Evolutionary conservation across 2,329 filamentous ascomycete species (phyloP), one percentile per base, ranked within the genome.

Genomic region (Tricladium varicosporioides): DNA sequence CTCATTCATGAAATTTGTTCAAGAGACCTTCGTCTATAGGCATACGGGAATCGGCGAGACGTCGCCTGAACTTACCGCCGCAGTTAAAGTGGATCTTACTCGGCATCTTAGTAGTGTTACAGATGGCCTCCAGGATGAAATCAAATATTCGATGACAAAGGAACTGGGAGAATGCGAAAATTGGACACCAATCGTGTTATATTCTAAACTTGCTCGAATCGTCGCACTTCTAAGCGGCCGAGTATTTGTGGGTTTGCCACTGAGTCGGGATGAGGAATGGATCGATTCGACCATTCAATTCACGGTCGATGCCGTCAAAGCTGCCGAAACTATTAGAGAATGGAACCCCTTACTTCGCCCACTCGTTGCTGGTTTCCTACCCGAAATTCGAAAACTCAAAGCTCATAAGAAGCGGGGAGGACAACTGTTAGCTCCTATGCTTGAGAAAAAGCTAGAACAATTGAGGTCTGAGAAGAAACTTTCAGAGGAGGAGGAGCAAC

Each of bases 161-260:
- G 64, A 65, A 45, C 15, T 68, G 14, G 66, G 66, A 5, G 13
- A 44, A 3, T 60, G 58, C 33, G 45, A 60, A 13, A 72, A 74
- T 51, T 76, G 74, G 74, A 71, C 65, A 5, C 40, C 58, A 7
- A 44, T 63, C 8, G 19, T 40, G 32, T n/a, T 66, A 1, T 70
- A 73, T 33, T 64, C 68, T 3, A 72, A 69, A 8, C 65, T 76
- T 43, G 65, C 71, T 57, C 59, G 67, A 1, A 70, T 77, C 36
- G 70, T 78, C 2, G 72, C 75, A 2, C 63, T 72, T 2, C 60
- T 75, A 8, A 73, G 71, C 32, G 79, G 65, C 2, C 53, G 66
- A 7, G 61, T 64, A 1, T 67, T 68, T 22, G 66, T 67, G 16
- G 64, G 66, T 2, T 46, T 50, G 3, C 64, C 63, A 1, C 45